A percentile compares a stretch with the other conserved stretches of the same genome.
Conservation (phyloP, 352 stramenopile species). For the Pythium phragmiticola region DNA sequence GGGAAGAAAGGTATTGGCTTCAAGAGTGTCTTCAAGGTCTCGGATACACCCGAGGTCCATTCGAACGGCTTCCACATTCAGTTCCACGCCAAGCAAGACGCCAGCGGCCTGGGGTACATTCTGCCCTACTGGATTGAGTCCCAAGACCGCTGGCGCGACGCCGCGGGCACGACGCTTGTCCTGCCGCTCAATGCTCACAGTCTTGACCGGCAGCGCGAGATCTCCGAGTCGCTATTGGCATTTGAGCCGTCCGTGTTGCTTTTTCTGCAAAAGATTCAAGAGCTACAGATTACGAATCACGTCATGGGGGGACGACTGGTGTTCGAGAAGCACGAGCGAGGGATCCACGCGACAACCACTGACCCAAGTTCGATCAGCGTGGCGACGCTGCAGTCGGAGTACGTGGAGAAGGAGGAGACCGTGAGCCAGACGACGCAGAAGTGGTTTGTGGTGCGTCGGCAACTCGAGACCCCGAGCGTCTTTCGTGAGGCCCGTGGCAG, state of each 20-base stretch:
- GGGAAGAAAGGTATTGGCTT: conserved; percentile 91
- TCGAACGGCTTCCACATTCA: conserved; percentile 87
- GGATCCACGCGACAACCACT: not conserved
- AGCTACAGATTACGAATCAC: conserved; percentile 55
- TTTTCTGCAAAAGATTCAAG: conserved; percentile 70
- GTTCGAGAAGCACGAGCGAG: conserved; percentile 43
- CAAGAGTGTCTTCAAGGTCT: conserved; percentile 91
- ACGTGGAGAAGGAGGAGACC: not conserved
- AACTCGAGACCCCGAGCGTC: conserved; percentile 27
- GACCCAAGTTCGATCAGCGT: conserved; percentile 8
- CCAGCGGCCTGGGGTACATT: conserved; percentile 69
- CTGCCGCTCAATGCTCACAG: conserved; percentile 66
- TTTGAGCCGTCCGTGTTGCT: conserved; percentile 81
- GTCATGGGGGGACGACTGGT: conserved; percentile 31
- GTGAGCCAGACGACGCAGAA: conserved; percentile 33
- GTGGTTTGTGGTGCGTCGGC: conserved; percentile 63
- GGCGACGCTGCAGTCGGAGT: conserved; percentile 17
- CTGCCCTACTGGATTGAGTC: conserved; percentile 78
- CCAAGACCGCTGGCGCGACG: conserved; percentile 35
- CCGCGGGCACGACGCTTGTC: conserved; percentile 68
- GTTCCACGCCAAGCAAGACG: conserved; percentile 63
- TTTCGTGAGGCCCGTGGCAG: conserved; percentile 23
- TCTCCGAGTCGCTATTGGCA: conserved; percentile 57
- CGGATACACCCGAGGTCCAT: conserved; percentile 78
- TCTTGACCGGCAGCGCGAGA: conserved; percentile 40